phyloP scores from a whole-genome alignment of 2,329 filamentous ascomycete genomes.

The Waltergamsia citrina region DNA sequence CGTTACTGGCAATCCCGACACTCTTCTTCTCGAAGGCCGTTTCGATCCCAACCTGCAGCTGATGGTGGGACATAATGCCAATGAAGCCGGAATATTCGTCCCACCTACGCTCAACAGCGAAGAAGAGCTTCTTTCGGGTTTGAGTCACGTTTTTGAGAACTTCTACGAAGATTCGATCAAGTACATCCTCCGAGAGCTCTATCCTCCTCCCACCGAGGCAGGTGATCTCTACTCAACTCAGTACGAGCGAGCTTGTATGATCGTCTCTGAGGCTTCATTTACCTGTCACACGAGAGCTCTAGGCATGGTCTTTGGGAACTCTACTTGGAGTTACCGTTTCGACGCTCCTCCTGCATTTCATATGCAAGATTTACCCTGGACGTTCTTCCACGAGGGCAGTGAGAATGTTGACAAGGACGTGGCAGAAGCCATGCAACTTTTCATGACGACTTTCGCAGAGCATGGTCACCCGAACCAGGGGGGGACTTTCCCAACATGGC shows the following conservation, averaged over 20 bases:
- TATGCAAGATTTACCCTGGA: constrained; percentile 38
- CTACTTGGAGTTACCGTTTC: constrained; percentile 40
- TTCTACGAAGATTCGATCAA: constrained; percentile 13
- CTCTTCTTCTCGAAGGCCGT: constrained; percentile 15
- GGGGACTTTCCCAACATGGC: constrained; percentile 1
- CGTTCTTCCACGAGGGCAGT: constrained; percentile 31
- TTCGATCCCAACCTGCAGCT: constrained; percentile 15
- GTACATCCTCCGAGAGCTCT: constrained; percentile 25
- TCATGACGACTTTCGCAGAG: constrained; percentile 18
- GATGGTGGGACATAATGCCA: constrained; percentile 29
- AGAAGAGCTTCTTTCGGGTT: constrained; percentile 25
- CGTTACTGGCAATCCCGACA: constrained; percentile 16
- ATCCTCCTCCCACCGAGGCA: constrained; percentile 6
- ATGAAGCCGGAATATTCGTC: constrained; percentile 37
- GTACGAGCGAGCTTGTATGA: constrained; percentile 21
- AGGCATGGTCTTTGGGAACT: constrained; percentile 29
- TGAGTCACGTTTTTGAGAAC: constrained; percentile 16
- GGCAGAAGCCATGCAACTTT: constrained; percentile 18
- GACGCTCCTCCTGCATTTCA: constrained; percentile 38
- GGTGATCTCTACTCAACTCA: constrained; percentile 4
- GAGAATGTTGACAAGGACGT: constrained; percentile 13
- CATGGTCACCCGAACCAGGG: constrained; percentile 14
- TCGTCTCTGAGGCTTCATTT: constrained; percentile 31
- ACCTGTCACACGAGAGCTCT: constrained; percentile 42
- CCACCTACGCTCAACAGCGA: constrained; percentile 31